Evolutionary conservation across 73 alveolate species (phyloP).

Genomic region (Uronychia binucleata): DNA sequence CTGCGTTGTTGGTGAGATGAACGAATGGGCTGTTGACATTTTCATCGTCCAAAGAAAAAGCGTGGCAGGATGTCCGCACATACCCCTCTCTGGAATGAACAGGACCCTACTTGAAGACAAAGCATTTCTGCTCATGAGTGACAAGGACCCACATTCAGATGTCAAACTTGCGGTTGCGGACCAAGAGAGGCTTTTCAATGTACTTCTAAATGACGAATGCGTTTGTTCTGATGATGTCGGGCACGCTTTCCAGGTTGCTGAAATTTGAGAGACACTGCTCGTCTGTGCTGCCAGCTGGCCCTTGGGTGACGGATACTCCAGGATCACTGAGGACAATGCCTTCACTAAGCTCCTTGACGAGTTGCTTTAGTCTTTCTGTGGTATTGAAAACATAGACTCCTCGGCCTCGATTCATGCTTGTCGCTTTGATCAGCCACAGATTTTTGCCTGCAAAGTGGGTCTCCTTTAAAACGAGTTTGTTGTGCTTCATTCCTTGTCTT

Average conservation of each 20-base stretch:
- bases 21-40: constrained; percentile 60
- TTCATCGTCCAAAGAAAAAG: constrained; percentile 37
- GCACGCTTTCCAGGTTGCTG: constrained; percentile 30
- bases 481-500: background rate
- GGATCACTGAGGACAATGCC: constrained; percentile 92
- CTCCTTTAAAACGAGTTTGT: background rate
- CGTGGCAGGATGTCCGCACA: constrained; percentile 82
- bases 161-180: constrained; percentile 83
- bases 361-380: constrained; percentile 18
- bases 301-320: constrained; percentile 86
- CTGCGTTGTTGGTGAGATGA: constrained; percentile 81
- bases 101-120: constrained; percentile 43
- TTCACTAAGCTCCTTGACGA: constrained; percentile 72
- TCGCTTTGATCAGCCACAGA: constrained; percentile 84
- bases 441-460: constrained; percentile 38
- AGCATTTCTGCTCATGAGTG: constrained; percentile 76
- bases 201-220: constrained; percentile 64
- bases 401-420: constrained; percentile 81
- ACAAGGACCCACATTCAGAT: constrained; percentile 92
- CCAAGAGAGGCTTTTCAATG: constrained; percentile 84
- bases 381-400: constrained; percentile 77
- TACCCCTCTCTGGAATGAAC: constrained; percentile 75
- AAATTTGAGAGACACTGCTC: background rate
- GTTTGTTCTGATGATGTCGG: constrained; percentile 22
- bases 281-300: constrained; percentile 66